A percentile compares a stretch with the other conserved stretches of the same genome.
These are phyloP conservation scores for Tulasnella sp. DNA, from an alignment of 768 basidiomycete species.

Conservation along the genomic window DNA sequence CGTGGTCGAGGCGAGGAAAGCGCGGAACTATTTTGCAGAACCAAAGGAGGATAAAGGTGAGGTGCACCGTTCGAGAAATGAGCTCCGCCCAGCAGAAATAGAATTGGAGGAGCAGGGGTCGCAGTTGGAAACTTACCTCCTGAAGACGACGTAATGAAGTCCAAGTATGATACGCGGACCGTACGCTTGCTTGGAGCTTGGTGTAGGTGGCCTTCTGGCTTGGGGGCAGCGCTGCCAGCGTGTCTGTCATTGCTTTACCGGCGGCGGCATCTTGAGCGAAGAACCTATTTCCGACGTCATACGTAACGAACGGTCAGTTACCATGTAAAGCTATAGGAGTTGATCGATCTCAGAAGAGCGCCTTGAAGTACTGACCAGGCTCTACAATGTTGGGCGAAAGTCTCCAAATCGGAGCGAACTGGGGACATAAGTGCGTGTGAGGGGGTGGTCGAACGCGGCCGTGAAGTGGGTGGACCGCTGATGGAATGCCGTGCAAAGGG, in stretches of 20 bases:
- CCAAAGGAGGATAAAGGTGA: slow-evolving; percentile 7
- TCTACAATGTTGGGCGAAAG: slow-evolving; percentile 71
- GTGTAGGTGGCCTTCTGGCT: slow-evolving; percentile 85
- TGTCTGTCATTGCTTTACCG: slow-evolving; percentile 76
- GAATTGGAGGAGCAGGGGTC: background rate
- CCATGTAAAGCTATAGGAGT: background rate
- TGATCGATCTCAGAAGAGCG: background rate
- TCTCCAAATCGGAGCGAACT: slow-evolving; percentile 65
- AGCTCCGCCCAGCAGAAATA: background rate
- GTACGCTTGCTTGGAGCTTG: slow-evolving; percentile 79
- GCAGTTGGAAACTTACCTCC: slow-evolving; percentile 42
- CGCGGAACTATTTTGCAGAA: slow-evolving; percentile 52
- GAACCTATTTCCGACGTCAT: slow-evolving; percentile 53
- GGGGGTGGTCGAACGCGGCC: slow-evolving; percentile 54
- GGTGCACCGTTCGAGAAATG: slow-evolving; percentile 1
- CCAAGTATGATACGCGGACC: slow-evolving; percentile 78
- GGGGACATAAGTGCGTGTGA: slow-evolving; percentile 68
- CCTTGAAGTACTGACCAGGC: slow-evolving; percentile 55
- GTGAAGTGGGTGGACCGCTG: slow-evolving; percentile 42
- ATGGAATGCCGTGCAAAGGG: slow-evolving; percentile 50
- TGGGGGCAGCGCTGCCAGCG: slow-evolving; percentile 70
- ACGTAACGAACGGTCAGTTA: slow-evolving; percentile 8
- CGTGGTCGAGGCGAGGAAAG: slow-evolving; percentile 71
- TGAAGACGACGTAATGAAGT: slow-evolving; percentile 71
- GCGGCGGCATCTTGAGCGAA: slow-evolving; percentile 76